A percentile compares a stretch with the other conserved stretches of the same genome.
Conservation (phyloP, 2,329 filamentous ascomycete species). For the Sphaerostilbella broomeana region DNA sequence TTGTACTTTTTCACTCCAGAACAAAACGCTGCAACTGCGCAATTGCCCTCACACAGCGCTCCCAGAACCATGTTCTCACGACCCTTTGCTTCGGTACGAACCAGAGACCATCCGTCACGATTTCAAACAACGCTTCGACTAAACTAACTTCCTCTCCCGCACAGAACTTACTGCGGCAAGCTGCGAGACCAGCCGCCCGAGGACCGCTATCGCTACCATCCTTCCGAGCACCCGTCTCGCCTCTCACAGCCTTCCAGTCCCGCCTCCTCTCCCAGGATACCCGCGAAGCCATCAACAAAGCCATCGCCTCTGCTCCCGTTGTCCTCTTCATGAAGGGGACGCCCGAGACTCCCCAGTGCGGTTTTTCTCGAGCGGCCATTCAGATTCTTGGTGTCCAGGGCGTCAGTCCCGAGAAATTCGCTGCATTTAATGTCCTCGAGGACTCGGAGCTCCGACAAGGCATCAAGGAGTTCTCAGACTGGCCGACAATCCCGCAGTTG, state of each 20-base stretch:
- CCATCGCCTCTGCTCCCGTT: conserved; percentile 79
- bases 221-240: conserved; percentile 19
- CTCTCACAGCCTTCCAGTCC: conserved; percentile 35
- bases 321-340: conserved; percentile 99
- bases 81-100: conserved; percentile 20
- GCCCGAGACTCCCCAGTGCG: conserved; percentile 90
- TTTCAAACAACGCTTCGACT: not conserved
- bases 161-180: conserved; percentile 32
- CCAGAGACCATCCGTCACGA: accelerated
- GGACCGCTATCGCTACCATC: conserved; percentile 17
- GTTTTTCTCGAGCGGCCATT: conserved; percentile 90
- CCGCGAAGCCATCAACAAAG: conserved; percentile 79
- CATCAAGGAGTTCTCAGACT: conserved; percentile 98
- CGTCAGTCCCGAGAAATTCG: conserved; percentile 90
- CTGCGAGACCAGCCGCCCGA: conserved; percentile 29
- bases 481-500: conserved; percentile 96
- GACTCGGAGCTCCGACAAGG: conserved; percentile 80
- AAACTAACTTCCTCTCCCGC: not conserved
- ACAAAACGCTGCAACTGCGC: too few species aligned
- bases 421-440: conserved; percentile 96
- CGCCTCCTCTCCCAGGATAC: conserved; percentile 78
- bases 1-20: too few species aligned
- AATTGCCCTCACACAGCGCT: conserved; percentile 1
- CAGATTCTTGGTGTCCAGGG: conserved; percentile 93
- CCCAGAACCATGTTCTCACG: conserved; percentile 21